phyloP scores from a whole-genome alignment of 1,284 basidiomycete genomes.

The Irpex sp. region DNA sequence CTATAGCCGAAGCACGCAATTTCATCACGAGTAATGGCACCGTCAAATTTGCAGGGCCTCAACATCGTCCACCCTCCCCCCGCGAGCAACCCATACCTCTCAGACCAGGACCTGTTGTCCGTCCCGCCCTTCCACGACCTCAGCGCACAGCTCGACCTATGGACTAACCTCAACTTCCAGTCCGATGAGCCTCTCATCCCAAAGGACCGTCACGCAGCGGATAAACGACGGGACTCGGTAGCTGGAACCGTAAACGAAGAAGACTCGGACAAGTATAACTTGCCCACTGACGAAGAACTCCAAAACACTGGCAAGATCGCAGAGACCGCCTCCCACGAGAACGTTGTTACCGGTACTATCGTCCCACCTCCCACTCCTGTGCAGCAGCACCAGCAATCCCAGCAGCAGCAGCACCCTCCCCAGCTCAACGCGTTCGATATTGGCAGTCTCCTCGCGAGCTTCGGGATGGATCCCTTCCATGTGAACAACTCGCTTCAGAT shows the following conservation, averaged over 20 bases:
- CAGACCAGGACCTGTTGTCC: conserved; percentile 57
- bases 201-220: conserved; percentile 15
- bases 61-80: conserved; percentile 63
- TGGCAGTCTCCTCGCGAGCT: conserved; percentile 51
- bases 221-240: conserved; percentile 17
- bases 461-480: conserved; percentile 57
- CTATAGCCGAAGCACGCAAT: conserved; percentile 14
- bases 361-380: conserved; percentile 23
- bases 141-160: conserved; percentile 75
- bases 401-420: conserved; percentile 9
- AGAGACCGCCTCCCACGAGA: conserved; percentile 52
- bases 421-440: conserved; percentile 44
- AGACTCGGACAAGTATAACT: conserved; percentile 24
- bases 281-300: conserved; percentile 40
- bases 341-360: conserved; percentile 47
- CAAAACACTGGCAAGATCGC: conserved; percentile 45
- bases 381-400: not conserved
- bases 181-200: conserved; percentile 58
- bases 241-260: conserved; percentile 33
- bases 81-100: conserved; percentile 34
- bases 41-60: conserved; percentile 69
- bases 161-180: conserved; percentile 80
- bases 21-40: conserved; percentile 36
- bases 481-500: conserved; percentile 18
- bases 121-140: conserved; percentile 67